Conservation (phyloP, 164 flowering plant species). For the Magnolia changhungtana region DNA sequence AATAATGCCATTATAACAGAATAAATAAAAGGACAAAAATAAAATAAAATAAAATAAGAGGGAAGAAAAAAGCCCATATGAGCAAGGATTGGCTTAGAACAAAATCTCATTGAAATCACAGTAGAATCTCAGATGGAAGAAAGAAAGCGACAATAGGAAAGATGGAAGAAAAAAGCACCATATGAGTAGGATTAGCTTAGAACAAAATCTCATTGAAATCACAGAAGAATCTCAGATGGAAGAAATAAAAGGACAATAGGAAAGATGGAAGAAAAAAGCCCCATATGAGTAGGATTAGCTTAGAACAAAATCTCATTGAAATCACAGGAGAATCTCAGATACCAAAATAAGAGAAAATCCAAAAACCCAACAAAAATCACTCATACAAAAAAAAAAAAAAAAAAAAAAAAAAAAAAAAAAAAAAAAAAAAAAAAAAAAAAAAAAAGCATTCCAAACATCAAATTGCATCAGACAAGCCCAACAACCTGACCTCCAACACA, state of each 20-base stretch:
- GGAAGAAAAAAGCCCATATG: background rate
- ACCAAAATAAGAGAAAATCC: conserved; percentile 12
- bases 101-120: background rate
- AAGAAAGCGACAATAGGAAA: background rate
- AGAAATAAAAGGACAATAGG: background rate
- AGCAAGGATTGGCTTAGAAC: background rate
- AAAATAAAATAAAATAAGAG: background rate
- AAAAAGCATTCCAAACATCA: too few species aligned
- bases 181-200: background rate
- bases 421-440: too few species aligned
- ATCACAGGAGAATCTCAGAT: background rate
- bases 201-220: background rate
- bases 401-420: background rate
- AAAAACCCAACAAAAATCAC: conserved; percentile 6
- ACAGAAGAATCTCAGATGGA: background rate
- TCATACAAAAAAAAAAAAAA: background rate
- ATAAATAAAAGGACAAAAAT: too few species aligned
- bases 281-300: background rate
- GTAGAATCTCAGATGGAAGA: too few species aligned
- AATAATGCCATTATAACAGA: too few species aligned
- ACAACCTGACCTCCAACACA: too few species aligned
- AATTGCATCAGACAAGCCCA: too few species aligned
- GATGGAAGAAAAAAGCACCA: background rate
- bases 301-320: background rate
- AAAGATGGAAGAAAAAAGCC: background rate